Evolutionary conservation across 2,329 filamentous ascomycete genomes (phyloP), one percentile per base, ranked within the genome.

Genomic region (Fusarium temperatum): DNA sequence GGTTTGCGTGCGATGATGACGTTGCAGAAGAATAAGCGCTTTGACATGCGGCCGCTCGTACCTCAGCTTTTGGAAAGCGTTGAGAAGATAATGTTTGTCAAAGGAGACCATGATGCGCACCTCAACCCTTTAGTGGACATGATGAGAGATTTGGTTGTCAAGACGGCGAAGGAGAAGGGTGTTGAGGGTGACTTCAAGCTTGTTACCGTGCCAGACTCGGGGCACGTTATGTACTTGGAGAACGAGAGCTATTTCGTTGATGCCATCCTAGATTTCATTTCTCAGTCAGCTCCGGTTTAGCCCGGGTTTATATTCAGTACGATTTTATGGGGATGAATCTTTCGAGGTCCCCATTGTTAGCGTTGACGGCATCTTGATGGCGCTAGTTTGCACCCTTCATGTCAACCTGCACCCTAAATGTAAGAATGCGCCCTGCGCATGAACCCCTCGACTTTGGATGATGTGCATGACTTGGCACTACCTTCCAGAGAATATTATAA

Each of bases 141-240:
- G 17, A 60, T 67, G 63, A 30, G n/a, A 14, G 53, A 51, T 12
- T 38, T 51, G 5, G 6, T 67, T 2, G 26, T n/a, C 6, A 51
- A 17, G 20, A 17, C 18, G 9, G 59, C 47, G 5, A 4, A 36
- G 2, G 48, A 56, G 6, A 56, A 41, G 3, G 39, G 26, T 6
- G 7, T 55, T 1, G 13, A 15, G 7, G 32, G 18, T 1, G 41
- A 58, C 7, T 26, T 51, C 2, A 60, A 50, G 20, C 1, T 67
- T 18, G 42, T 60, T 3, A 66, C 62, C 12, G 51, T 67, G 6
- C 62, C 64, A 0, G 11, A 51, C 8, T 39, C 64, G 1, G 62
- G 64, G 3, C 64, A 67, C 11, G 51, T 67, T 0, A 66, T 66
- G 64, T 66, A 24, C n/a, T n/a, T 67, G 14, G 38, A 67, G 51